Conservation (phyloP, 768 basidiomycete genomes). For the Leccinum incarnatum region DNA sequence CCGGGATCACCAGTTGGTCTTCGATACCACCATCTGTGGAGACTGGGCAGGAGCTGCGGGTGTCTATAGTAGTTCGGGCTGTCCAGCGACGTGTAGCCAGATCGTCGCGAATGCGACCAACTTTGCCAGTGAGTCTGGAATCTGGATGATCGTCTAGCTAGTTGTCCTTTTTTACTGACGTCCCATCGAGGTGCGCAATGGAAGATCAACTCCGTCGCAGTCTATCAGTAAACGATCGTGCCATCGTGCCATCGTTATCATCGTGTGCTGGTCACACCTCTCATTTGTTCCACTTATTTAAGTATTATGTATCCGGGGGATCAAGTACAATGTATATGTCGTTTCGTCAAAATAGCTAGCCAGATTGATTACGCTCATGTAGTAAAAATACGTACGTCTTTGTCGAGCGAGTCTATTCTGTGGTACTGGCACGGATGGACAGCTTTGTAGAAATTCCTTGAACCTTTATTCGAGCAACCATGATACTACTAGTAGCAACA, state of each 20-base stretch:
- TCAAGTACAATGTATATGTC: not conserved
- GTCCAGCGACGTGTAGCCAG: slow-evolving; percentile 43
- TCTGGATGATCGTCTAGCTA: too few relatives aligned
- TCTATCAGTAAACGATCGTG: slow-evolving; percentile 37
- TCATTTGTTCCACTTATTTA: not conserved
- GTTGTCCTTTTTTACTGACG: not conserved
- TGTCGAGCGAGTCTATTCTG: not conserved
- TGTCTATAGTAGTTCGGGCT: slow-evolving; percentile 26
- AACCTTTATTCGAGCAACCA: not conserved
- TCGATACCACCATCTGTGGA: slow-evolving; percentile 36
- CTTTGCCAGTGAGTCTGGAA: slow-evolving; percentile 41
- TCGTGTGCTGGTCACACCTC: not conserved
- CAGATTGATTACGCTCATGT: not conserved
- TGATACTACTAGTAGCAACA: not conserved
- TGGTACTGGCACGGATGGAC: not conserved
- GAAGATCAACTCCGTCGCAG: slow-evolving; percentile 53
- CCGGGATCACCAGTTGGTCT: slow-evolving; percentile 45
- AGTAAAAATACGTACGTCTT: not conserved
- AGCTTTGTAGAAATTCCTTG: not conserved
- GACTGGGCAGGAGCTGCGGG: slow-evolving; percentile 22
- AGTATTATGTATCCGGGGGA: not conserved
- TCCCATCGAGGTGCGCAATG: slow-evolving; percentile 47
- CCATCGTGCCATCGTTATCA: not conserved
- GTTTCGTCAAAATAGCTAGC: not conserved
- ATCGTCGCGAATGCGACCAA: slow-evolving; percentile 54